Evolutionary conservation across 2,329 filamentous ascomycete genomes (phyloP).

Genomic region (Verticillium albo-atrum): DNA sequence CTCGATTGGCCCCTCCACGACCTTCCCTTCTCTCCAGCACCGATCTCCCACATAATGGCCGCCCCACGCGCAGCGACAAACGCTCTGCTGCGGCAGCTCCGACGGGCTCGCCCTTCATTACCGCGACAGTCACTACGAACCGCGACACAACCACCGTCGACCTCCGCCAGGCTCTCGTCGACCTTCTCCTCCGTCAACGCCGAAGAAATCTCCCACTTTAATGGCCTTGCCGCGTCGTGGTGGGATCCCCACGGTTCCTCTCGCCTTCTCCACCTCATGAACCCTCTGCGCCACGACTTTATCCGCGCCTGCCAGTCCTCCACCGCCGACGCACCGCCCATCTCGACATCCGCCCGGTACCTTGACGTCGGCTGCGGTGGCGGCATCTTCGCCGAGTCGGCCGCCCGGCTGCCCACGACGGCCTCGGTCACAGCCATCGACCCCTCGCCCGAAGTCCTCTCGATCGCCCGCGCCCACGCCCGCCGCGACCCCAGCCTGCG

Average conservation of each 20-base stretch:
- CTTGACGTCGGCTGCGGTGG: slow-evolving; percentile 95
- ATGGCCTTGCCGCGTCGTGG: slow-evolving; percentile 87
- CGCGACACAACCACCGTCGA: neutral
- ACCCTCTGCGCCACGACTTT: slow-evolving; percentile 46
- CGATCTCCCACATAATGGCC: neutral
- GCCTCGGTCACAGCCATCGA: slow-evolving; percentile 70
- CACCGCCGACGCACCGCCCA: slow-evolving; percentile 35
- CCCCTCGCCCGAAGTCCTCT: slow-evolving; percentile 68
- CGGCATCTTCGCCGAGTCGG: slow-evolving; percentile 90
- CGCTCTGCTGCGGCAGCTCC: slow-evolving; percentile 6
- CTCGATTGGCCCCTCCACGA: neutral
- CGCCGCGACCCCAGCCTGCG: slow-evolving; percentile 65
- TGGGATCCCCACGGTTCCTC: slow-evolving; percentile 88
- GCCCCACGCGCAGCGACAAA: slow-evolving; percentile 8
- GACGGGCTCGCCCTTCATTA: neutral
- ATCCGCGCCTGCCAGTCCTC: neutral
- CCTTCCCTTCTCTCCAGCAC: slow-evolving; percentile 4
- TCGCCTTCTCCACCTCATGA: slow-evolving; percentile 3
- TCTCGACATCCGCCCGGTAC: slow-evolving; percentile 43
- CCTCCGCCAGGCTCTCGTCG: slow-evolving; percentile 1
- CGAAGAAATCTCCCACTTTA: slow-evolving; percentile 91
- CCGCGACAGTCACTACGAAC: neutral
- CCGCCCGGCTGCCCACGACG: slow-evolving; percentile 63
- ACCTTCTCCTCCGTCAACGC: slow-evolving; percentile 72
- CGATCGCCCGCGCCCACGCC: slow-evolving; percentile 72